Percentiles rank a stretch among this genome's conserved stretches.
Evolutionary conservation across 805 yeast genomes (phyloP).

Genomic region (Geotrichum ghanense): DNA sequence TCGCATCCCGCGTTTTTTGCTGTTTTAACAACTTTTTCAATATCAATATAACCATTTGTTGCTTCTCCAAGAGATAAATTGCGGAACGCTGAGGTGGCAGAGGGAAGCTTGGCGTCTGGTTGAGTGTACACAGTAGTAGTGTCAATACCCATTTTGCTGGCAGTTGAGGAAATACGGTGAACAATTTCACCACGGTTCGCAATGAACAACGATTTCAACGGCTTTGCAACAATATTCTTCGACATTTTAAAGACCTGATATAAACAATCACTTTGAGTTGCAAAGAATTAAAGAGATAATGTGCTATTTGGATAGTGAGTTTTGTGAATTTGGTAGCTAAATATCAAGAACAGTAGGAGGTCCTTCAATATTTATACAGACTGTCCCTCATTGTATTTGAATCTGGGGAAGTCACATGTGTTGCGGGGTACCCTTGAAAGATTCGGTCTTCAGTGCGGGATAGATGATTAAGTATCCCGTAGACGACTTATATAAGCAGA

Average conservation of each 20-base stretch:
- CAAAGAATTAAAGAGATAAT: no score
- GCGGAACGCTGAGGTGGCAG: conserved; percentile 14
- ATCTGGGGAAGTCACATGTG: conserved; percentile 2
- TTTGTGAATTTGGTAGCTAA: not conserved
- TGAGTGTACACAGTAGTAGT: conserved; percentile 24
- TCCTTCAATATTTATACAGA: not conserved
- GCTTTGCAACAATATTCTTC: not conserved
- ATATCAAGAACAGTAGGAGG: not conserved
- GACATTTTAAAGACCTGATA: not conserved
- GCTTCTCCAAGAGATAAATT: conserved; percentile 18
- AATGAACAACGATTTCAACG: conserved; percentile 28
- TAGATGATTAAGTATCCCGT: no score
- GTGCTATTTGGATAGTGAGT: not conserved
- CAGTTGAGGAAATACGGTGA: conserved; percentile 20
- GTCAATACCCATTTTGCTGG: conserved; percentile 21
- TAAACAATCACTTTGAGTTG: no score
- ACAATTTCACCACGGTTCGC: conserved; percentile 49
- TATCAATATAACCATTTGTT: conserved; percentile 24
- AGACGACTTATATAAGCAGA: no score
- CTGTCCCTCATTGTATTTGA: not conserved
- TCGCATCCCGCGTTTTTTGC: conserved; percentile 40
- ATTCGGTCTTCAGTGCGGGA: no score
- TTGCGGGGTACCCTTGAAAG: not conserved
- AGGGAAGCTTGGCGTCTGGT: conserved; percentile 19
- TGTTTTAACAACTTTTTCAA: conserved; percentile 37